Evolutionary conservation across 345 rosid genomes (phyloP), one percentile per base, ranked within the genome.

Genomic region (Mangifera indica): DNA sequence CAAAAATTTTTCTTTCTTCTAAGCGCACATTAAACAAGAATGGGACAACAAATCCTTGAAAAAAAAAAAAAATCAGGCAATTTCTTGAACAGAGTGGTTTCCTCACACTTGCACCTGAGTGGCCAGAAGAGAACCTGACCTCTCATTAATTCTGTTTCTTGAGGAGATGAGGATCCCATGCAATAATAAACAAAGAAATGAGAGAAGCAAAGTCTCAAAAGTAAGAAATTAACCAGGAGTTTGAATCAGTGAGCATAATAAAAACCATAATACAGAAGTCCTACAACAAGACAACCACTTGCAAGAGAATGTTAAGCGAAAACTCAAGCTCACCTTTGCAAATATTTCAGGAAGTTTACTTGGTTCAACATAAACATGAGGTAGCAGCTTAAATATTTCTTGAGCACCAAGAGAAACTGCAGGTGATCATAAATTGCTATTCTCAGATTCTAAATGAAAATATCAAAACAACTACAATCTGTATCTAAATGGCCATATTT

Each of bases 331-430:
- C 72, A 90, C 98, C 74, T 78, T 82, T 20, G 57, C 82, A 84
- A 86, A 92, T 65, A 92, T 86, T 74, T 84, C 80, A 58, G 95
- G 92, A 75, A 94, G 95, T 81, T 76, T 75, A 81, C 81, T 89
- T 42, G 95, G 87, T 63, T 87, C 92, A 51, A 92, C 88, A 82
- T 88, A 88, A 63, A 84, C 83, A 74, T 92, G 97, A 78, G 98
- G 97, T 83, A 92, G 97, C 76, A 94, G 92, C 80, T 87, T 94
- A 83, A 92, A 94, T 61, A 94, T 89, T 80, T 92, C 97, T 75
- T 90, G 98, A 0, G 98, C 97, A 4, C 97, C 98, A 29, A 75
- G 82, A 67, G 97, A 90, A 73, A 90, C 98, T 94, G 78, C 56
- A 34, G 37, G 51, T 45, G 18, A 62, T 18, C 10, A 58, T 59